phyloP scores from a whole-genome alignment of 768 basidiomycete genomes.

The Dendrothele bispora region DNA sequence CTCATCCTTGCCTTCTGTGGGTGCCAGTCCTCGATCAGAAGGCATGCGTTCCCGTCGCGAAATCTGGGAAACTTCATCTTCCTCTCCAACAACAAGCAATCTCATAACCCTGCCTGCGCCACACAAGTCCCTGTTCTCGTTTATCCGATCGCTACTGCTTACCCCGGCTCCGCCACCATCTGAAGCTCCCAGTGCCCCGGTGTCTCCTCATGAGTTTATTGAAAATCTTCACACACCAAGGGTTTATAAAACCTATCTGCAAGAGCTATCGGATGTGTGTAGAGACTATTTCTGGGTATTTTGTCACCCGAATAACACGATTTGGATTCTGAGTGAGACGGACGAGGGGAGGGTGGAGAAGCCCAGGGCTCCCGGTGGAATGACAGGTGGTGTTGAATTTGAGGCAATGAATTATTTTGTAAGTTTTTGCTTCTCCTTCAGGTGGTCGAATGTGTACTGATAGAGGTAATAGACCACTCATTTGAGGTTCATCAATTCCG shows the following conservation, averaged over 20 bases:
- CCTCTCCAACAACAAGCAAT: conserved; percentile 40
- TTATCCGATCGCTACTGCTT: conserved; percentile 74
- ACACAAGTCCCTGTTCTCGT: conserved; percentile 70
- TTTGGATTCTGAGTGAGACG: conserved; percentile 84
- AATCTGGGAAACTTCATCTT: conserved; percentile 55
- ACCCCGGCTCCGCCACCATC: conserved; percentile 66
- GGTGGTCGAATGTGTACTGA: background rate
- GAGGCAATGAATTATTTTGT: conserved; percentile 97
- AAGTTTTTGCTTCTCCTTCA: conserved; percentile 28
- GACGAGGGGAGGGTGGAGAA: conserved; percentile 86
- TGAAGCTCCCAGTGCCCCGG: conserved; percentile 57
- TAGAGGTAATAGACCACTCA: conserved; percentile 69
- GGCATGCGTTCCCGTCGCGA: conserved; percentile 41
- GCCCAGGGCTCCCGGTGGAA: conserved; percentile 92
- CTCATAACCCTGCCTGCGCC: conserved; percentile 69
- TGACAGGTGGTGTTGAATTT: conserved; percentile 98
- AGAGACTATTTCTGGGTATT: conserved; percentile 97
- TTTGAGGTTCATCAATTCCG: conserved; percentile 80
- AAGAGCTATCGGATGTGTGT: conserved; percentile 86
- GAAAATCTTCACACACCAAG: conserved; percentile 66
- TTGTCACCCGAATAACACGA: conserved; percentile 90
- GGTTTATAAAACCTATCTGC: conserved; percentile 79
- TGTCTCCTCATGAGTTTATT: conserved; percentile 83
- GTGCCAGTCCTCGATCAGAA: conserved; percentile 31
- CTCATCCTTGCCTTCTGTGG: conserved; percentile 59